Conservation (phyloP, 768 basidiomycete species). For the Amanita jacksonii region DNA sequence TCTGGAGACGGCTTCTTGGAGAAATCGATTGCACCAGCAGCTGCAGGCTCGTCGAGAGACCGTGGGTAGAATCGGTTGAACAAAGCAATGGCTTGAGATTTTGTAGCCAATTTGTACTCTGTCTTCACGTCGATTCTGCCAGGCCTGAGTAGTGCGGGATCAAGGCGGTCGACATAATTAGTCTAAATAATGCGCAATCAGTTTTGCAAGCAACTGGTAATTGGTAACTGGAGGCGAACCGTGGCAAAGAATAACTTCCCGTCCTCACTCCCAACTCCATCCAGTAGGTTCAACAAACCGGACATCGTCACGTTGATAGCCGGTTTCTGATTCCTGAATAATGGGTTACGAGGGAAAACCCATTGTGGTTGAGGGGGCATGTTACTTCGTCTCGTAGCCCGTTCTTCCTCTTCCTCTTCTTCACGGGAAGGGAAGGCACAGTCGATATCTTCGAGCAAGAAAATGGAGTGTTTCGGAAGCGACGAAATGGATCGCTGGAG, state of each 20-base stretch:
- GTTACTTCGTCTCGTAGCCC: background rate
- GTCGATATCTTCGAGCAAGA: constrained; percentile 54
- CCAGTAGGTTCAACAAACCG: constrained; percentile 47
- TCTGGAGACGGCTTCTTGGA: no score
- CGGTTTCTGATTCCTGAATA: constrained; percentile 9
- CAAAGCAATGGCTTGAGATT: constrained; percentile 34
- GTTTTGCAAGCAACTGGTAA: background rate
- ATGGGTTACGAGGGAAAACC: constrained; percentile 8
- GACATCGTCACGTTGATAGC: constrained; percentile 37
- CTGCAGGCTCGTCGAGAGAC: no score
- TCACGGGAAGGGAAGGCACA: constrained; percentile 45
- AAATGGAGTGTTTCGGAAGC: constrained; percentile 42
- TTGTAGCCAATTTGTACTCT: constrained; percentile 39
- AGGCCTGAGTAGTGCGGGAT: constrained; percentile 45
- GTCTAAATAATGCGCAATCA: constrained; percentile 26
- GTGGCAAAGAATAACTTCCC: constrained; percentile 56
- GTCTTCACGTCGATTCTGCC: constrained; percentile 49
- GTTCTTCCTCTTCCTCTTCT: constrained; percentile 23
- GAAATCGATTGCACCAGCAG: no score
- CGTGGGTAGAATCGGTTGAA: constrained; percentile 42
- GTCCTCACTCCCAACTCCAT: constrained; percentile 53
- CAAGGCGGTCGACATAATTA: constrained; percentile 46
- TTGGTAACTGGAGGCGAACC: constrained; percentile 17
- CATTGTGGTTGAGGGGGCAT: constrained; percentile 1
- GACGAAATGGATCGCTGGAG: constrained; percentile 35